Evolutionary conservation across 306 rosid species (phyloP), one percentile per base, ranked within the genome.

Genomic region (Pyrus betulifolia): DNA sequence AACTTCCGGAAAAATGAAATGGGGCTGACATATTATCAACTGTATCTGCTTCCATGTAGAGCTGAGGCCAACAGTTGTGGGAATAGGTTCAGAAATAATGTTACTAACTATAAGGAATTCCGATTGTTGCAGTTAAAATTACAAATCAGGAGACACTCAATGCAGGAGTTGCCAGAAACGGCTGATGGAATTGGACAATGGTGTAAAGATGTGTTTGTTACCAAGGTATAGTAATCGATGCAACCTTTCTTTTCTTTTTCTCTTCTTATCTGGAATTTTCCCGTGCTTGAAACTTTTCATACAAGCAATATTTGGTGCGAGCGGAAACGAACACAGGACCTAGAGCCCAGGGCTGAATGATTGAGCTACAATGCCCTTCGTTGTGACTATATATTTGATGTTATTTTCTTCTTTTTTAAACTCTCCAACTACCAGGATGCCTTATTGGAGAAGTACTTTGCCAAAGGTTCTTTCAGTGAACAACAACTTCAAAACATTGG

Each of bases 101-200:
- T 44, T 22, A 42, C 31, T 69, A 46, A 45, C 30, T 15, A 23
- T 25, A 4, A 6, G 8, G 49, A 25, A 33, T 58, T 38, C n/a
- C 19, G 5, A 54, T 78, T 52, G 21, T 31, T 33, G 35, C 77
- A 94, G 97, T 88, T 94, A 40, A 94, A 90, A 80, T 21, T 94
- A 68, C 90, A 91, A 85, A n/a, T 94, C 73, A 88, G 75, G 85
- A 86, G 98, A 63, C 90, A 88, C 71, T 42, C 60, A 76, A 82
- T 89, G 86, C 87, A 74, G 80, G 98, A 94, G 76, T 83, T 94
- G 76, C 96, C 98, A 2, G 85, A 88, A 80, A 90, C 96, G 55
- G 78, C 72, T 1, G 95, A 90, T 17, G 96, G 89, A 70, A 89
- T 87, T 69, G 87, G 91, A 74, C 94, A 94, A 59, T 91, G 97